phyloP scores from a whole-genome alignment of 2,329 filamentous ascomycete species.

The Boeremia exigua region DNA sequence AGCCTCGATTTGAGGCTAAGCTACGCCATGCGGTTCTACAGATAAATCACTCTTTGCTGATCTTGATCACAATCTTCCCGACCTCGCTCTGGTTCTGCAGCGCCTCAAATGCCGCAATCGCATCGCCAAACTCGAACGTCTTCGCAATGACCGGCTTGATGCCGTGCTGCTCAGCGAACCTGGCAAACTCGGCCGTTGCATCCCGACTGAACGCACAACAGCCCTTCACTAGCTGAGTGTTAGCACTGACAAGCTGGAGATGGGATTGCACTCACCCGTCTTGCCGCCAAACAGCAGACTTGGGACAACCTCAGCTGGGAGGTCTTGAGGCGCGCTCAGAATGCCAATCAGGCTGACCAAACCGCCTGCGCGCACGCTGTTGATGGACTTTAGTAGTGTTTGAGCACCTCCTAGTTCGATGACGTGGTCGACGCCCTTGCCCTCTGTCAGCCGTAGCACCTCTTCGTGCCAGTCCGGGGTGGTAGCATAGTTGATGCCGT shows the following conservation, averaged over 20 bases:
- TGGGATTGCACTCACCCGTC: conserved; percentile 15
- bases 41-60: not conserved
- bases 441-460: conserved; percentile 54
- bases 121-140: conserved; percentile 24
- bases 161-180: conserved; percentile 24
- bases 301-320: conserved; percentile 19
- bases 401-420: conserved; percentile 53
- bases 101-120: conserved; percentile 25
- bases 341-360: conserved; percentile 56
- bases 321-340: conserved; percentile 23
- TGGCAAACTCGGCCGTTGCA: conserved; percentile 23
- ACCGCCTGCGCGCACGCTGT: conserved; percentile 54
- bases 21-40: not conserved
- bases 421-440: conserved; percentile 54
- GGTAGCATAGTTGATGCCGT: conserved; percentile 64
- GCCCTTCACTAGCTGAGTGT: conserved; percentile 25
- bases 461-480: conserved; percentile 62
- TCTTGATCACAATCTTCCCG: conserved; percentile 27
- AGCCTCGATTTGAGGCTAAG: too few relatives aligned
- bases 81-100: conserved; percentile 26
- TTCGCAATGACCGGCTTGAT: conserved; percentile 31
- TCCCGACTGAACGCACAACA: conserved; percentile 25
- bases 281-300: conserved; percentile 25
- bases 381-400: conserved; percentile 55
- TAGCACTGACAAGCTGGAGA: not conserved